Conservation (phyloP, 1,284 basidiomycete genomes). For the Heterobasidion occidentale region DNA sequence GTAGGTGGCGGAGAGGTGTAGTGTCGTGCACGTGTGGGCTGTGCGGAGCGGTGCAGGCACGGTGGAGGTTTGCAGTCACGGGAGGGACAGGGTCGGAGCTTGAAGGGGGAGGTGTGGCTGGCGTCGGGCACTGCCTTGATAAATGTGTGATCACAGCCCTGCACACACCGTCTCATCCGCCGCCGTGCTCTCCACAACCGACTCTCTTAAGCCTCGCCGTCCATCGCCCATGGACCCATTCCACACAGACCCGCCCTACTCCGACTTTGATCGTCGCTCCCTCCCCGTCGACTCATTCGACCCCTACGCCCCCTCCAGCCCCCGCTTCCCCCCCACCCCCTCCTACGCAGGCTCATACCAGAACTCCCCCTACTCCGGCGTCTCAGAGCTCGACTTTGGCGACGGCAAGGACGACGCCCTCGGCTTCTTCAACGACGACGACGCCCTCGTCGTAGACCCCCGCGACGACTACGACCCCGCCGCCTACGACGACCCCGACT, state of each 20-base stretch:
- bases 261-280: background rate
- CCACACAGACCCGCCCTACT: background rate
- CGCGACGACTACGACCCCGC: constrained; percentile 55
- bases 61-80: no score
- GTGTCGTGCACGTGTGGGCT: no score
- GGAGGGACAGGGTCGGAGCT: no score
- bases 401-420: constrained; percentile 33
- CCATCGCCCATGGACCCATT: background rate
- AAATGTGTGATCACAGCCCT: no score
- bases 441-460: constrained; percentile 22
- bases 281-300: constrained; percentile 8
- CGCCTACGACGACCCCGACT: constrained; percentile 54
- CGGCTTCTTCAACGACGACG: constrained; percentile 32
- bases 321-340: constrained; percentile 36
- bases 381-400: constrained; percentile 56
- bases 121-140: no score
- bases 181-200: no score
- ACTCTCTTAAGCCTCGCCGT: no score
- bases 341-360: constrained; percentile 51
- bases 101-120: no score
- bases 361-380: constrained; percentile 59
- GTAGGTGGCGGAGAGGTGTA: no score
- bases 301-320: constrained; percentile 14
- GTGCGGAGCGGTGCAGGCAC: no score
- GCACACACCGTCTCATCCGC: no score